Percentiles rank a stretch among this genome's conserved stretches.
phyloP scores from a whole-genome alignment of 768 basidiomycete species.

The Epithele typhae region DNA sequence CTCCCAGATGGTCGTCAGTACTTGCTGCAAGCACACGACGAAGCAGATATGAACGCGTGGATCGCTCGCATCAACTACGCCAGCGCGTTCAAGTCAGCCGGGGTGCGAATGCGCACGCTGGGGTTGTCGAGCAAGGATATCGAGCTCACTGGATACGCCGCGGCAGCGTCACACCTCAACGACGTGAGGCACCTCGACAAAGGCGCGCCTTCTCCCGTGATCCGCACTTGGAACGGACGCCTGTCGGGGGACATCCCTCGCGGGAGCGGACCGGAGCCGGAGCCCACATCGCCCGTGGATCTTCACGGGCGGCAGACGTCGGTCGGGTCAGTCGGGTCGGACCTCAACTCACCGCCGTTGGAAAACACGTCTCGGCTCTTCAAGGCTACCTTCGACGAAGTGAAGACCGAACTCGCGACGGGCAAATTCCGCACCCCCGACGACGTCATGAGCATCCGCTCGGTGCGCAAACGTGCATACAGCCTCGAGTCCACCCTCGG shows the following conservation, averaged over 20 bases:
- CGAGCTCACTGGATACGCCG: slow-evolving; percentile 78
- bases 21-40: slow-evolving; percentile 68
- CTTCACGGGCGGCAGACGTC: slow-evolving; percentile 2
- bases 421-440: slow-evolving; percentile 30
- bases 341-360: slow-evolving; percentile 48
- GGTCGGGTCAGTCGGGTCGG: slow-evolving; percentile 34
- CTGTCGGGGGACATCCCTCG: slow-evolving; percentile 9
- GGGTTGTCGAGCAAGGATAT: slow-evolving; percentile 68
- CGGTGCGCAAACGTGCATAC: slow-evolving; percentile 27
- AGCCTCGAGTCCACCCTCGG: slow-evolving; percentile 28
- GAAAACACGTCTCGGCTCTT: slow-evolving; percentile 59
- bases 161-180: slow-evolving; percentile 79
- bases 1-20: slow-evolving; percentile 76
- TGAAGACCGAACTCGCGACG: slow-evolving; percentile 79
- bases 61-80: slow-evolving; percentile 92
- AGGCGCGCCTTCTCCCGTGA: slow-evolving; percentile 14
- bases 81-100: slow-evolving; percentile 82
- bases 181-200: slow-evolving; percentile 46
- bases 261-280: neutral
- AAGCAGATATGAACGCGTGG: slow-evolving; percentile 84
- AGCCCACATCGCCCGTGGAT: neutral
- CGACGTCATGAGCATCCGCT: slow-evolving; percentile 25
- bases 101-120: slow-evolving; percentile 73
- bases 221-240: slow-evolving; percentile 36
- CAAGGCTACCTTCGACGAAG: slow-evolving; percentile 80